phyloP scores from a whole-genome alignment of 2,329 filamentous ascomycete species.

The Pseudocercospora crystallina region DNA sequence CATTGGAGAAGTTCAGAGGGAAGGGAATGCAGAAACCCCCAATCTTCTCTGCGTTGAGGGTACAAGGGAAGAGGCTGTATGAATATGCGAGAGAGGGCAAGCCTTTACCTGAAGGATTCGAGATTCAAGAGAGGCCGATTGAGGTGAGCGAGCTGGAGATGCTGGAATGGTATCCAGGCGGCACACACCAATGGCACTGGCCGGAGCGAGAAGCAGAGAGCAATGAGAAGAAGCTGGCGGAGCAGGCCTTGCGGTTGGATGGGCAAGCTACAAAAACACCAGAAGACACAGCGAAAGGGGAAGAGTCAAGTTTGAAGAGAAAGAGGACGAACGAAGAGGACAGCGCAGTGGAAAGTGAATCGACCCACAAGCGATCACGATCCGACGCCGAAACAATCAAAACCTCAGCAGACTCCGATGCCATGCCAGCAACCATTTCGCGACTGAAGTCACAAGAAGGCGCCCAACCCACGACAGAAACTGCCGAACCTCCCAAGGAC shows the following conservation, averaged over 20 bases:
- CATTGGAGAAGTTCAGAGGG: constrained; percentile 72
- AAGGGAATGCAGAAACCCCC: constrained; percentile 87
- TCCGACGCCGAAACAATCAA: constrained; percentile 18
- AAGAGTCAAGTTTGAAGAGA: constrained; percentile 28
- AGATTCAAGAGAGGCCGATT: constrained; percentile 79
- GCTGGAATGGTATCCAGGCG: constrained; percentile 79
- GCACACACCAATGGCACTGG: constrained; percentile 75
- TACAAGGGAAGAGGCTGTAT: constrained; percentile 91
- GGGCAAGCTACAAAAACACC: constrained; percentile 25
- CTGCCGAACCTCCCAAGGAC: constrained; percentile 9
- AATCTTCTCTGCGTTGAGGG: constrained; percentile 87
- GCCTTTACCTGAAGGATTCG: constrained; percentile 67
- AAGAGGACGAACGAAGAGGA: constrained; percentile 31
- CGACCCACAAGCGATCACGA: constrained; percentile 42
- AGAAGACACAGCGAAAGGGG: neutral
- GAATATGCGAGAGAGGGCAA: constrained; percentile 92
- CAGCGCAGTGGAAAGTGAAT: constrained; percentile 5
- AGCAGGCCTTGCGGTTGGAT: constrained; percentile 58
- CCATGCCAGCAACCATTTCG: constrained; percentile 6
- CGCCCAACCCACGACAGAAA: constrained; percentile 11
- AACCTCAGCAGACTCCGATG: constrained; percentile 5
- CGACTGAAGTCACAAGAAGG: constrained; percentile 7
- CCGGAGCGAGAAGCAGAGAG: constrained; percentile 74
- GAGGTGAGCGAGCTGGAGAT: constrained; percentile 76
- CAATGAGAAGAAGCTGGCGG: constrained; percentile 73